Percentiles rank a stretch among this genome's conserved stretches.
phyloP scores from a whole-genome alignment of 1,284 basidiomycete genomes.

The Cystobasidiaceae sp. region DNA sequence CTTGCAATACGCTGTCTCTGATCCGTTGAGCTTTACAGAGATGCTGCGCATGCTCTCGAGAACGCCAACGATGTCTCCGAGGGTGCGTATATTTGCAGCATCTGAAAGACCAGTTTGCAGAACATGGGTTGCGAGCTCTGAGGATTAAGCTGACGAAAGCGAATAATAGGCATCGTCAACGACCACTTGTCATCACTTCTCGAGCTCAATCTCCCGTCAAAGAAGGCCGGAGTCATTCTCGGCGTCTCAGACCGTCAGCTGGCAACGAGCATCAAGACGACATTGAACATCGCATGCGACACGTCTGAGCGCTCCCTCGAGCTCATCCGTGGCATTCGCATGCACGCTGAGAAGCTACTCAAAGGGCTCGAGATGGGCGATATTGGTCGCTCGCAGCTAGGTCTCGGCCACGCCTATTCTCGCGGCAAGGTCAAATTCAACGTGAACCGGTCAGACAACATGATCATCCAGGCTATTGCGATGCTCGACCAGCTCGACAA shows the following conservation, averaged over 20 bases:
- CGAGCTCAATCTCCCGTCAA: slow-evolving; percentile 78
- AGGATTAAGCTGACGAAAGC: too few species aligned
- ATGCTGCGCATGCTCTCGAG: slow-evolving; percentile 75
- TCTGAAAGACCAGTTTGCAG: not conserved
- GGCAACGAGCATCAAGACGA: slow-evolving; percentile 73
- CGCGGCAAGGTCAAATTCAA: slow-evolving; percentile 99
- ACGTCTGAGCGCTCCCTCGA: slow-evolving; percentile 81
- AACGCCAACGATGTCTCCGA: slow-evolving; percentile 98
- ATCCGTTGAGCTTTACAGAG: slow-evolving; percentile 60
- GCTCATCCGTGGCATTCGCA: slow-evolving; percentile 86
- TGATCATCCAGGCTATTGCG: slow-evolving; percentile 99
- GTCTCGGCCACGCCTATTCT: slow-evolving; percentile 95
- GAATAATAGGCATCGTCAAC: slow-evolving; percentile 77
- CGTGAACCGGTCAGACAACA: slow-evolving; percentile 98
- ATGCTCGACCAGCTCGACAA: slow-evolving; percentile 99
- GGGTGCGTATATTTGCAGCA: slow-evolving; percentile 55
- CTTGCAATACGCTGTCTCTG: not conserved
- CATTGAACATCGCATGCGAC: slow-evolving; percentile 74
- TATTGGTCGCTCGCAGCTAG: slow-evolving; percentile 87
- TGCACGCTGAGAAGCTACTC: slow-evolving; percentile 87
- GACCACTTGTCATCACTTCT: slow-evolving; percentile 80
- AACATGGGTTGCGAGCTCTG: not conserved
- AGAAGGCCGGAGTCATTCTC: slow-evolving; percentile 72
- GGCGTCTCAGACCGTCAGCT: slow-evolving; percentile 77
- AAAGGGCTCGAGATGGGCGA: slow-evolving; percentile 80